These are phyloP conservation scores for Trichoderma polysporum DNA, from an alignment of 2,329 filamentous ascomycete genomes.

Conservation along the genomic window DNA sequence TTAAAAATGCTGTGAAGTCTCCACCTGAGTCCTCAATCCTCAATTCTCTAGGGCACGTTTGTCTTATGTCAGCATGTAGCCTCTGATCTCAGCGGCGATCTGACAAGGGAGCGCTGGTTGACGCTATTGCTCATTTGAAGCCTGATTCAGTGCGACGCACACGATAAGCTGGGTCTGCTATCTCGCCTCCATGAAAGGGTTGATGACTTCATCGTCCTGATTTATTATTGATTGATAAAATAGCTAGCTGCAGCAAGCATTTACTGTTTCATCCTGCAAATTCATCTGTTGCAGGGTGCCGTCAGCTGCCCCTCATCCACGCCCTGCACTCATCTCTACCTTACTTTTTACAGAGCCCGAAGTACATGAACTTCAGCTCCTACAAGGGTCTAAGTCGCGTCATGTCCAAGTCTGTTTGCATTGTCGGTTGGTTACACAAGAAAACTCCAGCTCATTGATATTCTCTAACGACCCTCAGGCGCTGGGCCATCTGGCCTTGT, in stretches of 20 bases:
- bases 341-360: background rate
- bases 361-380: conserved; percentile 26
- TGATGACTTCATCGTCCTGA: background rate
- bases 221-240: background rate
- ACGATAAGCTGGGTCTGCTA: background rate
- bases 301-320: conserved; percentile 7
- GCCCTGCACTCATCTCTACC: background rate
- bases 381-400: conserved; percentile 20
- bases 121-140: background rate
- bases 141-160: background rate
- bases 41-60: no score
- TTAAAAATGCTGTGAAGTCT: background rate
- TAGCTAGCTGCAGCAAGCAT: background rate
- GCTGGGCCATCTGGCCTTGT: conserved; percentile 68
- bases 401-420: conserved; percentile 44
- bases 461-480: conserved; percentile 42
- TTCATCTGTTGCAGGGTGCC: background rate
- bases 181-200: background rate
- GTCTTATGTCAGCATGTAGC: conserved; percentile 14
- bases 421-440: conserved; percentile 36
- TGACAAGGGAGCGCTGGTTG: background rate
- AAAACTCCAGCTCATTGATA: no score
- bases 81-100: conserved; percentile 10
- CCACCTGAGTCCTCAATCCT: no score
- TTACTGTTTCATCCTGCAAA: background rate